A percentile compares a stretch with the other conserved stretches of the same genome.
Evolutionary conservation across 768 basidiomycete genomes (phyloP).

Genomic region (Plicaturopsis crispa): DNA sequence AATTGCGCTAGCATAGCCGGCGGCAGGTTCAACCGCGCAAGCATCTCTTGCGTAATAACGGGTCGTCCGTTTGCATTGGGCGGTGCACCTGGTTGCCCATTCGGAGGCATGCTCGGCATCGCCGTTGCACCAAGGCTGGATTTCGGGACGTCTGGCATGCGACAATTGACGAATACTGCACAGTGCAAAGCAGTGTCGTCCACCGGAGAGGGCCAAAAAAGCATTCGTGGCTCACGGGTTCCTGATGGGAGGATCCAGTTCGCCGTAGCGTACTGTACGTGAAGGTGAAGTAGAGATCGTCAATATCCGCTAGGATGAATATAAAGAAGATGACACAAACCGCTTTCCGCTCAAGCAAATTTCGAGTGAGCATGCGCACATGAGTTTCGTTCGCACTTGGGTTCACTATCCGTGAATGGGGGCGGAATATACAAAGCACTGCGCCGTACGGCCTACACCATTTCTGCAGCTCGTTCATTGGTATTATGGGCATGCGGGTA

Average conservation of each 20-base stretch:
- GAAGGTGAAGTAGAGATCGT: too few relatives aligned
- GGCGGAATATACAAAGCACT: slow-evolving; percentile 32
- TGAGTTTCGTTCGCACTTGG: slow-evolving; percentile 31
- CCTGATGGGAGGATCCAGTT: slow-evolving; percentile 43
- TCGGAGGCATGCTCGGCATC: too few relatives aligned
- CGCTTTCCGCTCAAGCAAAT: too few relatives aligned
- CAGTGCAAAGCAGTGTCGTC: slow-evolving; percentile 26
- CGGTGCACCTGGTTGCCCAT: too few relatives aligned
- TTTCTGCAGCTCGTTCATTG: slow-evolving; percentile 28
- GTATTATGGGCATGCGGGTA: slow-evolving; percentile 31
- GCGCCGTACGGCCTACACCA: slow-evolving; percentile 42
- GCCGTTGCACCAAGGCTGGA: too few relatives aligned
- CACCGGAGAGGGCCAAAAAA: slow-evolving; percentile 36
- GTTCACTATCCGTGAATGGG: slow-evolving; percentile 25
- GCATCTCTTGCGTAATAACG: too few relatives aligned
- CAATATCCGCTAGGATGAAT: too few relatives aligned
- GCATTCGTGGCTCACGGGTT: too few relatives aligned
- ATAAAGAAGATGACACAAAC: too few relatives aligned
- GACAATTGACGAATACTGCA: slow-evolving; percentile 42
- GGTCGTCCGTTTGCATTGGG: too few relatives aligned
- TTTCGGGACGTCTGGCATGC: slow-evolving; percentile 44
- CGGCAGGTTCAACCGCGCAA: not conserved
- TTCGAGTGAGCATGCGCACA: too few relatives aligned
- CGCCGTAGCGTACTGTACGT: slow-evolving; percentile 48
- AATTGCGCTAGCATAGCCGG: not conserved